A percentile compares a stretch with the other conserved stretches of the same genome.
Evolutionary conservation across 768 basidiomycete genomes (phyloP).

Genomic region (Russula sp.): DNA sequence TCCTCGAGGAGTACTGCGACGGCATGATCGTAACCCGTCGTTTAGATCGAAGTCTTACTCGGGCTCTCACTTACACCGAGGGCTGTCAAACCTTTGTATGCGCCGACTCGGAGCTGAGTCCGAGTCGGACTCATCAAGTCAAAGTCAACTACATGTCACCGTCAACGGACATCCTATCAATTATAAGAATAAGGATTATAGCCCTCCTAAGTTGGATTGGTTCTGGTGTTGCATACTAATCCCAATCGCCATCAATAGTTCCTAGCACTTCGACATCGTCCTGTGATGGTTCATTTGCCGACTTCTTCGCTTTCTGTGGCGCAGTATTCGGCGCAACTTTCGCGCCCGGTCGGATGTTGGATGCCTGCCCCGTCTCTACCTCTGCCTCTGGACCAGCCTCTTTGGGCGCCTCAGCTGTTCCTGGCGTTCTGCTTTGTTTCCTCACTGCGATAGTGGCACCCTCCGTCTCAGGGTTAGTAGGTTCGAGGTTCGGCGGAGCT

Average conservation of each 20-base stretch:
- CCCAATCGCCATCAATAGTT: conserved; percentile 28
- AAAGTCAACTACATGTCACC: background rate
- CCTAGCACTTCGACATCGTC: conserved; percentile 31
- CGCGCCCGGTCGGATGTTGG: conserved; percentile 2
- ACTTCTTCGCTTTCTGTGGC: conserved; percentile 16
- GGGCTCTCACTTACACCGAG: background rate
- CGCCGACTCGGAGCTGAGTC: background rate
- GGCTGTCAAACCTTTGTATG: background rate
- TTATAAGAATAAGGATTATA: background rate
- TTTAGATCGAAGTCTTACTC: background rate
- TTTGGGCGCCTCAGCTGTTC: conserved; percentile 8
- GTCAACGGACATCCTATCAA: background rate
- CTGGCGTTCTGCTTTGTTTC: conserved; percentile 21
- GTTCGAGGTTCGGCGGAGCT: conserved; percentile 32
- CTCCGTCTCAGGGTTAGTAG: conserved; percentile 20
- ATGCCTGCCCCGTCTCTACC: background rate
- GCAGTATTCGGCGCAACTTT: conserved; percentile 2
- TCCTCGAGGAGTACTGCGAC: background rate
- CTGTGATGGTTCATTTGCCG: conserved; percentile 18
- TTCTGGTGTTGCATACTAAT: conserved; percentile 4
- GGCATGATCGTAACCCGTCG: background rate
- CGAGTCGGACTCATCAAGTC: background rate
- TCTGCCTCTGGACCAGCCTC: background rate
- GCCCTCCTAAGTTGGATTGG: background rate
- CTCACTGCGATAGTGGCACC: background rate